Evolutionary conservation across 495 filamentous ascomycete genomes (phyloP).

Genomic region (Neurospora terricola): DNA sequence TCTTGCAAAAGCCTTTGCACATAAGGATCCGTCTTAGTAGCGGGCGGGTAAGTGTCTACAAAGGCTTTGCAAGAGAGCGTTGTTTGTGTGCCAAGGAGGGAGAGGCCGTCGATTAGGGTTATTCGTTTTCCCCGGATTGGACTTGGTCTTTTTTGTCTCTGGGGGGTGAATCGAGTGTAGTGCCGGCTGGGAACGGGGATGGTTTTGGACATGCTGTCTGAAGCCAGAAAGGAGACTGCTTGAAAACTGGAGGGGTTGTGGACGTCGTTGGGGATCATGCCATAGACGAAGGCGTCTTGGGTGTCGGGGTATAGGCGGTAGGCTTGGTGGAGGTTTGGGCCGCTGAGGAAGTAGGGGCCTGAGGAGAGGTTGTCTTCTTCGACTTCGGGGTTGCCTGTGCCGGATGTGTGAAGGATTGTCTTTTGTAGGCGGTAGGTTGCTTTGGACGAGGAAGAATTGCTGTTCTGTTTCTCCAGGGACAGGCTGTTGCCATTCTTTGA

Average conservation of each 20-base stretch:
- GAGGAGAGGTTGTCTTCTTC: background rate
- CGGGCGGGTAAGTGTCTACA: constrained; percentile 25
- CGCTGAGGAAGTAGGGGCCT: constrained; percentile 14
- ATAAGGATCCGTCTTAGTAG: constrained; percentile 21
- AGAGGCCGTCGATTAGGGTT: constrained; percentile 38
- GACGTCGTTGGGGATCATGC: constrained; percentile 1
- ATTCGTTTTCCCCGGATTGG: constrained; percentile 18
- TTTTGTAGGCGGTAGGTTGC: background rate
- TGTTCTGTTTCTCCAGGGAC: background rate
- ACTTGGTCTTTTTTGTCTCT: too few species aligned
- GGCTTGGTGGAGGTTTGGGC: constrained; percentile 7
- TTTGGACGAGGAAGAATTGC: background rate
- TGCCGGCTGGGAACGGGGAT: constrained; percentile 35
- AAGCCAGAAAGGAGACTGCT: background rate
- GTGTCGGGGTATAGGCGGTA: constrained; percentile 10
- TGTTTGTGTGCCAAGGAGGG: constrained; percentile 33
- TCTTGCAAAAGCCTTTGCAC: constrained; percentile 31
- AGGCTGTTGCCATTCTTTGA: background rate
- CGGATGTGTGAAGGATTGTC: background rate
- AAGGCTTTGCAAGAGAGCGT: constrained; percentile 33
- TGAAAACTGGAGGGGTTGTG: background rate
- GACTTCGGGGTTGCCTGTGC: background rate
- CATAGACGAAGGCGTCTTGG: constrained; percentile 7
- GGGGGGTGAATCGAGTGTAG: constrained; percentile 20
- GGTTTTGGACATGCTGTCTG: constrained; percentile 1